phyloP scores from a whole-genome alignment of 441 rosid genomes.

The Pelargonium fulgidum region DNA sequence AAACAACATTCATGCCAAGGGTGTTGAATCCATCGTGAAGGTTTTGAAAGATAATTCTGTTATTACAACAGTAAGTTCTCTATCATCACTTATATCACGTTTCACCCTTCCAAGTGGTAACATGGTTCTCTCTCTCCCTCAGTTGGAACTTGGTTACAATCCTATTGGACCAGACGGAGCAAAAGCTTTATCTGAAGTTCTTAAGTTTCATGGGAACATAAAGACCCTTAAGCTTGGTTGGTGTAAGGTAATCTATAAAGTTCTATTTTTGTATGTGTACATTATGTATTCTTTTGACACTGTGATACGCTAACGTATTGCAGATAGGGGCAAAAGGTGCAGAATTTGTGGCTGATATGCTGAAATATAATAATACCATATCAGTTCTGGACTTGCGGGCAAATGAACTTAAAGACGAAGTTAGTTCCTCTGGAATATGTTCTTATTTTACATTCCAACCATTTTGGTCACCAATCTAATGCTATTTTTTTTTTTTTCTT shows the following conservation, averaged over 20 bases:
- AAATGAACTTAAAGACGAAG: slow-evolving; percentile 89
- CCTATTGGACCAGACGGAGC: slow-evolving; percentile 89
- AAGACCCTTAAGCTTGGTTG: slow-evolving; percentile 89
- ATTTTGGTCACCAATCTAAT: neutral
- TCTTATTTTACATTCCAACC: neutral
- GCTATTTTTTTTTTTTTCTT: neutral
- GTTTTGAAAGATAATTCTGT: slow-evolving; percentile 66
- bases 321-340: slow-evolving; percentile 92
- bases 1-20: slow-evolving; percentile 76
- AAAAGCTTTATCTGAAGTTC: slow-evolving; percentile 74
- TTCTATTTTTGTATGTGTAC: slow-evolving; percentile 1
- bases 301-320: slow-evolving; percentile 20
- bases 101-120: neutral
- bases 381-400: slow-evolving; percentile 82
- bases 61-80: slow-evolving; percentile 56
- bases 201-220: slow-evolving; percentile 83
- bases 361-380: slow-evolving; percentile 80
- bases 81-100: slow-evolving; percentile 11
- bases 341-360: slow-evolving; percentile 70
- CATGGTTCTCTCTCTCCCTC: slow-evolving; percentile 19
- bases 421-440: slow-evolving; percentile 24
- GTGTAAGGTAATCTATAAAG: slow-evolving; percentile 64
- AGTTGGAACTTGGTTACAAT: slow-evolving; percentile 91
- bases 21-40: slow-evolving; percentile 62
- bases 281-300: neutral